phyloP scores from a whole-genome alignment of 208 protist species.

The Leishmania amazonensis region DNA sequence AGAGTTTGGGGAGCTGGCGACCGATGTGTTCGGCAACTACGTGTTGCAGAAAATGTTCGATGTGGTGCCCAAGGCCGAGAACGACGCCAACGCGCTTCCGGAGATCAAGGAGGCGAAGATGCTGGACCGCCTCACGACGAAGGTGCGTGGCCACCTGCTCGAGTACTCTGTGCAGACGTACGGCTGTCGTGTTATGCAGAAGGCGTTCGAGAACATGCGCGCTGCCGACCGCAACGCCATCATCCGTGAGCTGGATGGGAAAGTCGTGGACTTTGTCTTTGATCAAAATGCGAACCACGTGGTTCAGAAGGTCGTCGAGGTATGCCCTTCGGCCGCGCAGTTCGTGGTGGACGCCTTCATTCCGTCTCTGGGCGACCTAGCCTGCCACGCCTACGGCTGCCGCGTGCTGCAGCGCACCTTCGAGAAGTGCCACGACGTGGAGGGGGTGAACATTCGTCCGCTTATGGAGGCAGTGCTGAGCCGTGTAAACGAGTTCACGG shows the following conservation, averaged over 20 bases:
- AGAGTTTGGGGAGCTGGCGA: constrained; percentile 84
- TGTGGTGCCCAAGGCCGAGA: constrained; percentile 59
- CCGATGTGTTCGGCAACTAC: constrained; percentile 98
- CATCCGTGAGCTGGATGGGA: constrained; percentile 90
- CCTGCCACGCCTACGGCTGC: constrained; percentile 98
- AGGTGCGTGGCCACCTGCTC: constrained; percentile 87
- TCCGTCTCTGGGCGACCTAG: constrained; percentile 83
- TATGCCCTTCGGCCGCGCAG: constrained; percentile 73
- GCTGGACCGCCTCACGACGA: constrained; percentile 46
- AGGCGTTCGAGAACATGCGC: constrained; percentile 86
- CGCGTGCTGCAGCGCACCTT: constrained; percentile 98
- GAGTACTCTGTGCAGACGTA: constrained; percentile 93
- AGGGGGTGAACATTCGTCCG: constrained; percentile 57
- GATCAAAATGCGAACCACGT: constrained; percentile 99
- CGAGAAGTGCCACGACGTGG: constrained; percentile 58
- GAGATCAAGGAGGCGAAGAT: constrained; percentile 27
- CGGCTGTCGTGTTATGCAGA: constrained; percentile 98
- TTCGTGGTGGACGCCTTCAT: constrained; percentile 96
- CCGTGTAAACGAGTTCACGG: constrained; percentile 78
- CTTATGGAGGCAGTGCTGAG: constrained; percentile 92
- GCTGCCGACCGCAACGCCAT: constrained; percentile 39
- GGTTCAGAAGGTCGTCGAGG: constrained; percentile 98
- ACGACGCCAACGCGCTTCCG: constrained; percentile 3
- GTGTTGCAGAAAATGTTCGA: constrained; percentile 98
- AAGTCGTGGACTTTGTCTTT: constrained; percentile 94